Evolutionary conservation across 768 basidiomycete genomes (phyloP).

Genomic region (Pleurotus tuoliensis): DNA sequence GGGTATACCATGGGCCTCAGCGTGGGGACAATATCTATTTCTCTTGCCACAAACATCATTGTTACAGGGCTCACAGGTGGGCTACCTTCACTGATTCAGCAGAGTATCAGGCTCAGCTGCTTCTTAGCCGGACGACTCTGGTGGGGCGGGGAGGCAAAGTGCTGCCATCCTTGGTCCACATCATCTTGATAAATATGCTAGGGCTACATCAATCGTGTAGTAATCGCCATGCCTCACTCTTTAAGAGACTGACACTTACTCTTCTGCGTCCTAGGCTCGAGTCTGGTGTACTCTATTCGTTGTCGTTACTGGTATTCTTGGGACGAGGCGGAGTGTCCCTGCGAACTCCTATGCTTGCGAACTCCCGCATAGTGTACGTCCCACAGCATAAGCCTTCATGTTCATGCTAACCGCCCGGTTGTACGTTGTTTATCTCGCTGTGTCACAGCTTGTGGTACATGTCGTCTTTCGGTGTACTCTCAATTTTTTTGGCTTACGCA

Average conservation of each 20-base stretch:
- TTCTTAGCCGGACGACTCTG: constrained; percentile 1
- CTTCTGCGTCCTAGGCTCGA: background rate
- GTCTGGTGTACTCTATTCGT: background rate
- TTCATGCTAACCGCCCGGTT: background rate
- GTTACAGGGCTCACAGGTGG: constrained; percentile 2
- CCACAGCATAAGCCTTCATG: background rate
- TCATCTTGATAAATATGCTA: background rate
- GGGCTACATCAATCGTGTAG: constrained; percentile 2
- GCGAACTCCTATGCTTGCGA: constrained; percentile 2
- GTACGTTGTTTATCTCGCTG: constrained; percentile 2
- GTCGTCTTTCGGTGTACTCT: background rate
- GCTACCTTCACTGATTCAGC: background rate
- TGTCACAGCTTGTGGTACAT: constrained; percentile 4
- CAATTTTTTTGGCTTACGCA: background rate
- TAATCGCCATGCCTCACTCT: background rate
- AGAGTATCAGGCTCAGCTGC: background rate
- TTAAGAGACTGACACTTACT: background rate
- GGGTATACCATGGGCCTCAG: constrained; percentile 6
- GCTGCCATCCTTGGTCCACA: background rate
- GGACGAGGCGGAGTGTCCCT: constrained; percentile 1
- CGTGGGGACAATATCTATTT: constrained; percentile 2
- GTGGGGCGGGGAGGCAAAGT: background rate
- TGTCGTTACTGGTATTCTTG: background rate
- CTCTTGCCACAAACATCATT: constrained; percentile 2
- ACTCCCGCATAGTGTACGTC: background rate